Percentiles rank a stretch among this genome's conserved stretches.
Conservation (phyloP, 768 basidiomycete species). For the Sarcomyxa edulis region DNA sequence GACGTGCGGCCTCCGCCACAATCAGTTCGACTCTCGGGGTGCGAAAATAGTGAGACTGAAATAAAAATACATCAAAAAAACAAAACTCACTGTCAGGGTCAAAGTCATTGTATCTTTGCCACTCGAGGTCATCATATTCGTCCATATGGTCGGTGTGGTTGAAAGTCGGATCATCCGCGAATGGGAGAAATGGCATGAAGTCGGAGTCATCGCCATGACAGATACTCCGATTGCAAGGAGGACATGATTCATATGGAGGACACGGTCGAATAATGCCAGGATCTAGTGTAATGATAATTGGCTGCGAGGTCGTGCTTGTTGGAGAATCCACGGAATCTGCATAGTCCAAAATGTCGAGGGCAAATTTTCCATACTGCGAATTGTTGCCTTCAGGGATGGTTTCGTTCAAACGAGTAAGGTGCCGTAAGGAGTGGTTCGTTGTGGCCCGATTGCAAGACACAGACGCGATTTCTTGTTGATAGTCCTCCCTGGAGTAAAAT, state of each 20-base stretch:
- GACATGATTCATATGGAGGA: slow-evolving; percentile 52
- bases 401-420: background rate
- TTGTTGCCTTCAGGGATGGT: background rate
- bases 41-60: background rate
- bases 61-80: background rate
- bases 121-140: slow-evolving; percentile 42
- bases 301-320: slow-evolving; percentile 9
- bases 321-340: slow-evolving; percentile 3
- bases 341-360: slow-evolving; percentile 9
- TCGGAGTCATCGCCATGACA: slow-evolving; percentile 54
- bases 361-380: background rate
- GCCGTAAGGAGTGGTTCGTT: background rate
- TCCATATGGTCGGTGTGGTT: slow-evolving; percentile 28
- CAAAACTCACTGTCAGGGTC: slow-evolving; percentile 36
- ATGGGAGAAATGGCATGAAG: slow-evolving; percentile 56
- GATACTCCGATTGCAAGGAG: slow-evolving; percentile 41
- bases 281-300: slow-evolving; percentile 5
- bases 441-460: slow-evolving; percentile 4
- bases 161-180: slow-evolving; percentile 56
- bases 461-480: slow-evolving; percentile 8
- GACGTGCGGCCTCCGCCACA: slow-evolving; percentile 38
- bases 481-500: slow-evolving; percentile 18
- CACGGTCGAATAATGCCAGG: slow-evolving; percentile 18
- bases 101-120: slow-evolving; percentile 35
- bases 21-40: slow-evolving; percentile 40